Evolutionary conservation across 768 basidiomycete genomes (phyloP), one percentile per base, ranked within the genome.

Genomic region (Gautieria morchelliformis): DNA sequence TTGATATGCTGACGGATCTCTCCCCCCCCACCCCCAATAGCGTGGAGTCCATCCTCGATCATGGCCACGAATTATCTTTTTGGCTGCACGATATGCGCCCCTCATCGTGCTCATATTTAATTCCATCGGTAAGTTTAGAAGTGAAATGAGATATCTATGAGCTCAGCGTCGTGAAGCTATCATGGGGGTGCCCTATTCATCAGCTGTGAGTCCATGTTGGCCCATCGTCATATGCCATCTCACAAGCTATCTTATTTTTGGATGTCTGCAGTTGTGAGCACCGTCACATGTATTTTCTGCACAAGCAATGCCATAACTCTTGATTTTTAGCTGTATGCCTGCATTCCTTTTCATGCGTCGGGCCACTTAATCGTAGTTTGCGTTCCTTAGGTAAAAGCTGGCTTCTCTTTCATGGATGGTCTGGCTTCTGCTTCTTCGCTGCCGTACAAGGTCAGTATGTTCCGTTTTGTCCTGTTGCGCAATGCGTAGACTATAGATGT

Each of bases 401-500:
- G 55, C 55, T 56, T 30, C 22, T 46, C 4, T 56, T 56, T 37
- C 45, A 56, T 17, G 55, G 55, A 12, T 56, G 55, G 55, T 37
- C 47, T 5, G 55, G 55, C 17, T 56, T 56, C 30, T 24, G 17
- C 11, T 56, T 56, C 24, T 56, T 56, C 33, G 55, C 45, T 8
- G 55, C 30, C 19, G 37, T 49, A 24, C 55, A 56, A 49, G 55
- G 55, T 56, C 4, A 3, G 33, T 3, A 10, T 49, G 30, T 19
- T 56, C 32, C n/a, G 41, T 7, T 37, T 17, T n/a, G 44, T 5
- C 33, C 11, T 15, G 14, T 11, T n/a, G 7, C 3, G 6, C 14
- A 24, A 9, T 8, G 35, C 35, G 4, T 56, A 41, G 45, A 45
- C 2, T 33, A 6, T 3, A 8, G 8, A 11, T 11, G 20, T 4